Percentiles rank a stretch among this genome's conserved stretches.
These are phyloP conservation scores for Podosphaera xanthii DNA, from an alignment of 2,329 filamentous ascomycete species.

Conservation along the genomic window DNA sequence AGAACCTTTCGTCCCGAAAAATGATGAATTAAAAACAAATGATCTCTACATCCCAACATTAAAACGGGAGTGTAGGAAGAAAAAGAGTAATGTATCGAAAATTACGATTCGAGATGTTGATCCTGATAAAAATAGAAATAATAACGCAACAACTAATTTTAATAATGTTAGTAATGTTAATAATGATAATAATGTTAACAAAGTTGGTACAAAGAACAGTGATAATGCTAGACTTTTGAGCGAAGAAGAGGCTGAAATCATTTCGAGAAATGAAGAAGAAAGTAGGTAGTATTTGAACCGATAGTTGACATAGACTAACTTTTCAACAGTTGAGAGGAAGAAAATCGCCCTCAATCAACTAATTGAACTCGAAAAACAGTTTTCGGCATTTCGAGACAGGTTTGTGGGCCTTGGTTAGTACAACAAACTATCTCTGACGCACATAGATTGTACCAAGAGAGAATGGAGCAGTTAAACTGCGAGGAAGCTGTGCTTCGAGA, in stretches of 20 bases:
- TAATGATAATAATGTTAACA: neutral
- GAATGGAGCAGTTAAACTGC: slow-evolving; percentile 56
- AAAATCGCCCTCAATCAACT: slow-evolving; percentile 61
- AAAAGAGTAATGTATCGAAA: slow-evolving; percentile 12
- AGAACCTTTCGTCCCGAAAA: slow-evolving; percentile 10
- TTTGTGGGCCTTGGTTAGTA: slow-evolving; percentile 19
- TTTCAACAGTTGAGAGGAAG: slow-evolving; percentile 46
- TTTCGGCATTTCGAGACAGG: slow-evolving; percentile 65
- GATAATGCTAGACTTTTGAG: slow-evolving; percentile 19
- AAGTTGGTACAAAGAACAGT: slow-evolving; percentile 6
- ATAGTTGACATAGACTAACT: slow-evolving; percentile 11
- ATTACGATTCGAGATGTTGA: slow-evolving; percentile 9
- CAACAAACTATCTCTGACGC: slow-evolving; percentile 7
- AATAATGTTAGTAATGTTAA: neutral
- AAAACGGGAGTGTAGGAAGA: slow-evolving; percentile 17
- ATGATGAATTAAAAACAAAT: slow-evolving; percentile 3
- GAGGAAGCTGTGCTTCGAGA: slow-evolving; percentile 39
- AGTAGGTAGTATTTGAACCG: slow-evolving; percentile 19
- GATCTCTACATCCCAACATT: slow-evolving; percentile 14
- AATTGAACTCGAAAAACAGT: slow-evolving; percentile 64
- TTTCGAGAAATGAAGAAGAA: slow-evolving; percentile 40
- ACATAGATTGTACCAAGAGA: slow-evolving; percentile 62
- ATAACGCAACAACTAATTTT: neutral
- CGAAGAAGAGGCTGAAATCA: slow-evolving; percentile 32
- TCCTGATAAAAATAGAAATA: slow-evolving; percentile 2